phyloP scores from a whole-genome alignment of 768 basidiomycete genomes.

The Mycena indigotica region DNA sequence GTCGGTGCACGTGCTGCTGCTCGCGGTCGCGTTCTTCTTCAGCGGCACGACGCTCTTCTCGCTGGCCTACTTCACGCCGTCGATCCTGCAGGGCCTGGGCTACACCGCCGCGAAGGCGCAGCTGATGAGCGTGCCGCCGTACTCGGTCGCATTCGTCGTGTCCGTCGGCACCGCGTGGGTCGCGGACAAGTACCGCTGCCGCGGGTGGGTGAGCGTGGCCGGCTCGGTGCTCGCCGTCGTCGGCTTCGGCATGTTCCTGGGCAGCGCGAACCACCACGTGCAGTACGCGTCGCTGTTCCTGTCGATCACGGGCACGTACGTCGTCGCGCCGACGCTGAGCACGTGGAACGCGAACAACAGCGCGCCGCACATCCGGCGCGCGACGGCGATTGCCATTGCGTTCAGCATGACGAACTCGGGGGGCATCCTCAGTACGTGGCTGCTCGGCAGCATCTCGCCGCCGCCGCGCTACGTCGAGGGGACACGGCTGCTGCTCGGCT shows the following conservation, averaged over 20 bases:
- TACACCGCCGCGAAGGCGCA: conserved; percentile 47
- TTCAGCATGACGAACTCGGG: conserved; percentile 62
- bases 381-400: conserved; percentile 59
- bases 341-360: conserved; percentile 69
- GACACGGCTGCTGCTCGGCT: conserved; percentile 42
- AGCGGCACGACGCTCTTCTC: conserved; percentile 49
- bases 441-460: conserved; percentile 52
- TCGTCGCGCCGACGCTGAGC: conserved; percentile 52
- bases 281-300: conserved; percentile 62
- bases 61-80: conserved; percentile 59
- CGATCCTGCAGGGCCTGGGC: conserved; percentile 54
- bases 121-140: conserved; percentile 51
- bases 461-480: conserved; percentile 54
- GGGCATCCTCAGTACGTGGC: conserved; percentile 64
- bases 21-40: conserved; percentile 54
- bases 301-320: conserved; percentile 53
- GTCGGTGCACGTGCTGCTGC: conserved; percentile 58
- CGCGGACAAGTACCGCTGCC: conserved; percentile 55
- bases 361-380: conserved; percentile 57
- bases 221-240: conserved; percentile 44
- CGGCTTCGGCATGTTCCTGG: conserved; percentile 60
- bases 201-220: conserved; percentile 50
- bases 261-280: conserved; percentile 38
- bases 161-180: conserved; percentile 41
- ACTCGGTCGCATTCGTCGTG: conserved; percentile 38